phyloP scores from a whole-genome alignment of 352 stramenopile species.

The Globisporangium yorkense region DNA sequence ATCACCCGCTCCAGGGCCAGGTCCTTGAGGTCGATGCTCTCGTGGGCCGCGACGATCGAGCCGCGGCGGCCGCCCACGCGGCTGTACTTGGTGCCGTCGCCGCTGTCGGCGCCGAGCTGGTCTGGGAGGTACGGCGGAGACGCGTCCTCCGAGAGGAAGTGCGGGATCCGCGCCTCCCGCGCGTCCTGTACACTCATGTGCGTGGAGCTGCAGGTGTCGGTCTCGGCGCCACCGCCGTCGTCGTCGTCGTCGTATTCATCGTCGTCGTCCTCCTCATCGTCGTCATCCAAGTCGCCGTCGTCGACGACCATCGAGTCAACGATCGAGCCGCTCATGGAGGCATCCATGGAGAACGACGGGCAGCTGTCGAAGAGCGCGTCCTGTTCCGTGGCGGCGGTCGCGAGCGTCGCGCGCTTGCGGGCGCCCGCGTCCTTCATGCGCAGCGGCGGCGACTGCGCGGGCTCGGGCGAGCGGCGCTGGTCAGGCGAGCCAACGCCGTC shows the following conservation, averaged over 20 bases:
- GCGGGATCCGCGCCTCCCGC: constrained; percentile 48
- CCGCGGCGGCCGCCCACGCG: constrained; percentile 9
- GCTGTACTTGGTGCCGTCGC: constrained; percentile 8
- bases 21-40: constrained; percentile 60
- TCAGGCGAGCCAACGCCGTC: constrained; percentile 23
- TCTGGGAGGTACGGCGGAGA: constrained; percentile 22
- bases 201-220: constrained; percentile 31
- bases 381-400: constrained; percentile 14
- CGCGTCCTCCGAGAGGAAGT: constrained; percentile 52
- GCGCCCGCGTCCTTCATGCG: constrained; percentile 24
- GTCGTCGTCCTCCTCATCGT: constrained; percentile 22
- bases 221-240: constrained; percentile 17
- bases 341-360: constrained; percentile 9
- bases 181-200: constrained; percentile 45
- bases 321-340: constrained; percentile 9
- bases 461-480: constrained; percentile 27
- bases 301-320: constrained; percentile 1
- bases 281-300: constrained; percentile 21
- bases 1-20: constrained; percentile 51
- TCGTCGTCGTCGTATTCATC: constrained; percentile 25
- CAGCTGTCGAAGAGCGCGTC: constrained; percentile 23
- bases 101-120: constrained; percentile 16
- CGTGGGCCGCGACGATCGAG: constrained; percentile 29
- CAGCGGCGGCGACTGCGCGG: constrained; percentile 16
- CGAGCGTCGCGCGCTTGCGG: constrained; percentile 9